phyloP scores from a whole-genome alignment of 352 stramenopile species.

The Phytophthora sansomeana region DNA sequence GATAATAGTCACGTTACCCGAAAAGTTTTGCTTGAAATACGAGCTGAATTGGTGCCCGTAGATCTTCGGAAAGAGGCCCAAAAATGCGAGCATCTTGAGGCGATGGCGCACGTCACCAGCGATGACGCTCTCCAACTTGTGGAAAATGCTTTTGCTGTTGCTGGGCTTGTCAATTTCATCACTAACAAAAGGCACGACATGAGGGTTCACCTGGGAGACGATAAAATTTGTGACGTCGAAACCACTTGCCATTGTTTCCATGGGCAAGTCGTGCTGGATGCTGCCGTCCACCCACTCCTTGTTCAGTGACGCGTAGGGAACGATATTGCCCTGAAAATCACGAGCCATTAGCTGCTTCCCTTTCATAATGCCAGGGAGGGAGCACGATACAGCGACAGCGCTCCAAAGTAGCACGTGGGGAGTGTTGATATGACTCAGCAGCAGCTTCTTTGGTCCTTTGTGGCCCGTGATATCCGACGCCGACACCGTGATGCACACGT shows the following conservation, averaged over 20 bases:
- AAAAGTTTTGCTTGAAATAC: slow-evolving; percentile 95
- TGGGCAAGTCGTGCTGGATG: slow-evolving; percentile 92
- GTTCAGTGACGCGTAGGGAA: slow-evolving; percentile 92
- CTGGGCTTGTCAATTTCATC: slow-evolving; percentile 85
- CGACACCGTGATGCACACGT: slow-evolving; percentile 95
- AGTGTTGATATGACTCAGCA: slow-evolving; percentile 95
- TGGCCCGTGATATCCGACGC: slow-evolving; percentile 90
- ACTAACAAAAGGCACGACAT: slow-evolving; percentile 93
- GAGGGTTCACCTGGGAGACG: slow-evolving; percentile 90
- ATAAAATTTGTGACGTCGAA: slow-evolving; percentile 96
- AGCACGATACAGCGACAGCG: slow-evolving; percentile 92
- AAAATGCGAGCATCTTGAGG: slow-evolving; percentile 79
- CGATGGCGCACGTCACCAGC: slow-evolving; percentile 63
- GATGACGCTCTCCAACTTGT: slow-evolving; percentile 90
- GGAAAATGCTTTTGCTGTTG: slow-evolving; percentile 71
- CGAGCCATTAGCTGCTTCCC: slow-evolving; percentile 83
- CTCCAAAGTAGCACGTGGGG: slow-evolving; percentile 93
- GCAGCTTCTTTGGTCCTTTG: slow-evolving; percentile 81
- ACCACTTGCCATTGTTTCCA: slow-evolving; percentile 93
- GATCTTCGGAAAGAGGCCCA: slow-evolving; percentile 89
- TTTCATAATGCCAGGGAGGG: slow-evolving; percentile 93
- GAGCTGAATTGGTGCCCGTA: slow-evolving; percentile 83
- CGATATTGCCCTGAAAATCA: slow-evolving; percentile 84
- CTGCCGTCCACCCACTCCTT: slow-evolving; percentile 95
- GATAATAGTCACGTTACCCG: slow-evolving; percentile 96